Evolutionary conservation across 352 stramenopile species (phyloP), one percentile per base, ranked within the genome.

Genomic region (Pythium brassicae): DNA sequence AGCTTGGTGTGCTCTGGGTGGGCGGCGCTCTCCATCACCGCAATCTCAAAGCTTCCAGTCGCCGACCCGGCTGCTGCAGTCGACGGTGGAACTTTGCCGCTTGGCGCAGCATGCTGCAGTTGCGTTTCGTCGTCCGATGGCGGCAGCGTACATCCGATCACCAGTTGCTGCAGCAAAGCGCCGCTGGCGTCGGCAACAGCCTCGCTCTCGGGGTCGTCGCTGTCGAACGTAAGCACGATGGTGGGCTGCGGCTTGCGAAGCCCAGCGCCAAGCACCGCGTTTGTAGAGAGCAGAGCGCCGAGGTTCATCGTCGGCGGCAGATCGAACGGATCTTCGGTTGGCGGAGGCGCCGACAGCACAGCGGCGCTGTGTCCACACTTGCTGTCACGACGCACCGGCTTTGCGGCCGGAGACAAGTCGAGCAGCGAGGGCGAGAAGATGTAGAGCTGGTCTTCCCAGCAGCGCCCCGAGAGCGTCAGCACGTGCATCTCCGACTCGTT

Each of bases 401-500:
- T 46, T 11, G 49, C 52, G 20, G n/a, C 53, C 2, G 68, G 77
- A 0, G 55, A 51, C 32, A 62, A 44, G 20, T 62, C 48, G 47
- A 62, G 48, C n/a, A 53, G 43, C 19, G 39, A 37, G 37, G 56
- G 56, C 19, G 67, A 70, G 35, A 78, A 81, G 8, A 89, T 67
- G 55, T 89, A 93, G 3, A 92, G 52, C 40, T 95, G 83, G 37
- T 86, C 82, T 54, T 92, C 83, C 78, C 83, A 92, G 59, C 83
- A 91, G 0, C 79, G 71, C 2, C 79, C 81, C n/a, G 72, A 66
- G 9, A 86, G 27, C 17, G 52, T 61, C 2, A 91, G 35, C 5
- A 89, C 22, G 55, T 93, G 76, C 2, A 74, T 68, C 46, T 95
- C 82, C 5, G 65, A 79, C 49, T 91, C 78, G 55, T 92, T 92